These are phyloP conservation scores for Dactylellina sp. DNA, from an alignment of 2,329 filamentous ascomycete genomes.

Conservation along the genomic window DNA sequence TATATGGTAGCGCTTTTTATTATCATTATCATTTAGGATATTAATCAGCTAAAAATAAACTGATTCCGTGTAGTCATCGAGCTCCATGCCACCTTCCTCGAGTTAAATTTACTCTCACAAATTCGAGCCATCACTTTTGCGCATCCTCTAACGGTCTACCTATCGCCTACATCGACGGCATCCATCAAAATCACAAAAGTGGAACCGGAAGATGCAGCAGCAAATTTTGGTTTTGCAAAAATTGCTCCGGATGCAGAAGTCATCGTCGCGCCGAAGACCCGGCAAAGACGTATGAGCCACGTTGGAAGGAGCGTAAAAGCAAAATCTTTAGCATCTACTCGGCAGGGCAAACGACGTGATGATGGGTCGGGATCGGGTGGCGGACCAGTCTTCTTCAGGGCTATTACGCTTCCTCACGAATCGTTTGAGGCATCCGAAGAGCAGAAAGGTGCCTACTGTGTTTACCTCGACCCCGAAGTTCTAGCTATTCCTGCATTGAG, in stretches of 20 bases:
- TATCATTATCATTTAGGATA: neutral
- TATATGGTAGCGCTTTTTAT: neutral
- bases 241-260: slow-evolving; percentile 95
- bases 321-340: slow-evolving; percentile 52
- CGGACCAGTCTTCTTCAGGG: slow-evolving; percentile 78
- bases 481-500: slow-evolving; percentile 75
- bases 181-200: slow-evolving; percentile 88
- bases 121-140: slow-evolving; percentile 80
- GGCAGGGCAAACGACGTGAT: slow-evolving; percentile 48
- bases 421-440: slow-evolving; percentile 80
- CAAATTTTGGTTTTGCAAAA: slow-evolving; percentile 79
- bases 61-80: slow-evolving; percentile 77
- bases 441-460: slow-evolving; percentile 73
- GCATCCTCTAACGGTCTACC: slow-evolving; percentile 88
- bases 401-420: slow-evolving; percentile 75
- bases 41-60: neutral
- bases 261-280: slow-evolving; percentile 92
- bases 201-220: slow-evolving; percentile 76
- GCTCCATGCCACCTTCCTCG: slow-evolving; percentile 92
- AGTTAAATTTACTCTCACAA: slow-evolving; percentile 91
- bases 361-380: slow-evolving; percentile 59
- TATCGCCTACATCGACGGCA: slow-evolving; percentile 94
- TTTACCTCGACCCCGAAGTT: slow-evolving; percentile 76
- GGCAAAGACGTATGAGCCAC: slow-evolving; percentile 72
- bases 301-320: slow-evolving; percentile 53